Evolutionary conservation across 179 eudicot genomes (phyloP), one percentile per base, ranked within the genome.

Genomic region (Carnegiea gigantea): DNA sequence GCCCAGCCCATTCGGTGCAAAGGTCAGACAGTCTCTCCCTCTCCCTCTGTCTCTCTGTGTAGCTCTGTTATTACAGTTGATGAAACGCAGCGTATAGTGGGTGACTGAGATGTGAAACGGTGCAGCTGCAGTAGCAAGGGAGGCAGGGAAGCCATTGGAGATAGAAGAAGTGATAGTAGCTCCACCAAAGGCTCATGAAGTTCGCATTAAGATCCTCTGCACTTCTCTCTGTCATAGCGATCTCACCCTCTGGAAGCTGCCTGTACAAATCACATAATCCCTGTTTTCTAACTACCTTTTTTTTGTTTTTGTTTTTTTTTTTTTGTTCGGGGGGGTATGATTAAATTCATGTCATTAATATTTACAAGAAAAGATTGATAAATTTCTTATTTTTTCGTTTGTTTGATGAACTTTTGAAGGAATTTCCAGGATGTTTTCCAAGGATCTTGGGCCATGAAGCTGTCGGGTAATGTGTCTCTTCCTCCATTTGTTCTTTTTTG

Each of bases 211-310:
- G 78, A 90, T 92, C 79, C 82, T 94, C 21, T 94, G 98, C 79
- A 88, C 93, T 75, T 94, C 98, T 38, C 95, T 94, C 44, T 94
- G 97, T 84, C 88, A 88, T 80, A 91, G 91, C 77, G 98, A 94
- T 81, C 36, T 94, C 82, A 90, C 90, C 77, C 85, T 90, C 51
- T 90, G 88, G 94, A 88, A 83, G 76, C 77, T 93, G 67, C 85
- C 88, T 80, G 98, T 94, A 87, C 11, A 4, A 17, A 20, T 15
- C 9, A 30, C 24, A 6, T 72, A 9, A 40, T 40, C 44, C 8
- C 44, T 40, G 8, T 6, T 70, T 51, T 9, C 14, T 51, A 12
- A 11, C 57, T 57, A 5, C 62, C 17, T 17, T 1, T 33, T 14
- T 53, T 53, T 53, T 53, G 4, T 53, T 53, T 33, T 33, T 14